phyloP scores from a whole-genome alignment of 805 yeast genomes.

The Schwanniomyces occidentalis region DNA sequence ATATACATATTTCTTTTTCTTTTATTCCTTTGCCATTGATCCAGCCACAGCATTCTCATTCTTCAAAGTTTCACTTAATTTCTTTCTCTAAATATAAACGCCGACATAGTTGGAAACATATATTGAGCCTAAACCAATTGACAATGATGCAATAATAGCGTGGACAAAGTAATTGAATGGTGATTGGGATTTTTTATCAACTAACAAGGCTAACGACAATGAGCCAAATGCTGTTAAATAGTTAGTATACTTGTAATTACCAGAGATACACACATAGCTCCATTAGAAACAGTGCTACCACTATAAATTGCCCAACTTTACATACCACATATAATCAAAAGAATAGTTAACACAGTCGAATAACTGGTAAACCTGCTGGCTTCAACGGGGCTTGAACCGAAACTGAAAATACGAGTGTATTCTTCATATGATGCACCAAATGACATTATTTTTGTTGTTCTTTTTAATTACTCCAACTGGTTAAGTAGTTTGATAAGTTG shows the following conservation, averaged over 20 bases:
- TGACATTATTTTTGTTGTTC: constrained; percentile 9
- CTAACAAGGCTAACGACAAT: constrained; percentile 28
- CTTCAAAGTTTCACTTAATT: too few relatives aligned
- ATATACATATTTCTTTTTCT: too few relatives aligned
- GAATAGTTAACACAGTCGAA: constrained; percentile 20
- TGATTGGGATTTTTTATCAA: constrained; percentile 25
- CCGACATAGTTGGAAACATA: constrained; percentile 43
- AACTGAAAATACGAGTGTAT: constrained; percentile 18
- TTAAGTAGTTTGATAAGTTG: too few relatives aligned
- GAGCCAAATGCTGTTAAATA: constrained; percentile 24
- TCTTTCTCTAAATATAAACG: constrained; percentile 31
- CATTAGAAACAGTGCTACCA: not conserved
- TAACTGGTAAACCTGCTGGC: constrained; percentile 16
- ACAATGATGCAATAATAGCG: constrained; percentile 35
- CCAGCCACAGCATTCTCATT: too few relatives aligned
- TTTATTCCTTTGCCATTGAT: too few relatives aligned
- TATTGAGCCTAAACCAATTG: constrained; percentile 39
- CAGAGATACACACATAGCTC: too few relatives aligned
- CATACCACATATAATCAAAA: constrained; percentile 26
- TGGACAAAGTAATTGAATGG: constrained; percentile 25
- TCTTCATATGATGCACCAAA: constrained; percentile 31
- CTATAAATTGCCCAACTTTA: constrained; percentile 3
- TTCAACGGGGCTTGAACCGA: constrained; percentile 23
- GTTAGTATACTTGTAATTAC: constrained; percentile 21
- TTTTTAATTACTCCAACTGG: not conserved